phyloP scores from a whole-genome alignment of 2,329 filamentous ascomycete genomes.

The Microdochium nivale region DNA sequence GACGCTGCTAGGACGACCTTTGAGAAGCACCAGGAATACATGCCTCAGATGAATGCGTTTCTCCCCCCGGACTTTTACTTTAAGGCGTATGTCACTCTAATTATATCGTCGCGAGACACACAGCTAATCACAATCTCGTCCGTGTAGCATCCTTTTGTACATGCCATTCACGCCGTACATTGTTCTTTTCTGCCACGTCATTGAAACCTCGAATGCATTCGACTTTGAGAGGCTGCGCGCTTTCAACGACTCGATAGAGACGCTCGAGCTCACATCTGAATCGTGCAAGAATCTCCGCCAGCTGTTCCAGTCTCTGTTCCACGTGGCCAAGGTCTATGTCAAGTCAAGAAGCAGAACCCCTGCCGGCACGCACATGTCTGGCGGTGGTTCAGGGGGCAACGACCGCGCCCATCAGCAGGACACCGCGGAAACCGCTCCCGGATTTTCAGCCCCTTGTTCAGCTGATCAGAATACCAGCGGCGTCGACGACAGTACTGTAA shows the following conservation, averaged over 20 bases:
- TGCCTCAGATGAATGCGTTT: not conserved
- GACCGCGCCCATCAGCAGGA: too few species aligned
- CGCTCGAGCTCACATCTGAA: not conserved
- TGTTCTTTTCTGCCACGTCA: conserved; percentile 48
- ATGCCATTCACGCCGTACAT: conserved; percentile 53
- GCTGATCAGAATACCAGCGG: not conserved
- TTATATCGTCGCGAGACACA: not conserved
- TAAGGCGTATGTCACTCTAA: not conserved
- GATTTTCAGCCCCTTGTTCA: not conserved
- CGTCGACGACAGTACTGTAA: not conserved
- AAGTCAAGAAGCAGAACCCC: not conserved
- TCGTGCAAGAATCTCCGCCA: not conserved
- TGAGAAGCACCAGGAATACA: not conserved
- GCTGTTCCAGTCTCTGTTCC: conserved; percentile 47
- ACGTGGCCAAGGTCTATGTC: conserved; percentile 53
- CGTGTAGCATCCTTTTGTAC: conserved; percentile 28
- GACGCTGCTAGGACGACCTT: not conserved
- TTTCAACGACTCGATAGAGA: not conserved
- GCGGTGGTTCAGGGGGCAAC: too few species aligned
- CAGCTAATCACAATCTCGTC: not conserved
- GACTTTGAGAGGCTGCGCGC: conserved; percentile 47
- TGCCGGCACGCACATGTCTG: not conserved
- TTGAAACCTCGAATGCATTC: conserved; percentile 37
- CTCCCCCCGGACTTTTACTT: not conserved
- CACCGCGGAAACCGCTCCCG: not conserved